These are phyloP conservation scores for Noccaea caerulescens DNA, from an alignment of 345 rosid genomes.

Conservation along the genomic window DNA sequence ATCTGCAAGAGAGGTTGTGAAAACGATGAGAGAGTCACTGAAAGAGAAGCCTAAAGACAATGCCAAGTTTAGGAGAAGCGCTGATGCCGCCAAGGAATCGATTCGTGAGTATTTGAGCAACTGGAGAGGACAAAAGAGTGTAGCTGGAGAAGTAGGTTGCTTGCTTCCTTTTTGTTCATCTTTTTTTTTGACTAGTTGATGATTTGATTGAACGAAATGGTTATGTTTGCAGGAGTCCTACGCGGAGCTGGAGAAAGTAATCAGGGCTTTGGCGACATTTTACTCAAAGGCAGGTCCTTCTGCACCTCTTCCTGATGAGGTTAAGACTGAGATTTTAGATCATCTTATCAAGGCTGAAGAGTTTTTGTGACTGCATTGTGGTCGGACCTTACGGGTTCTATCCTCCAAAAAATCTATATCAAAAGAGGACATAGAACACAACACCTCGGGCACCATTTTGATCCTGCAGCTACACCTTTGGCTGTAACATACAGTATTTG, in stretches of 20 bases:
- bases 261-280: conserved; percentile 72
- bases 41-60: conserved; percentile 76
- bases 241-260: conserved; percentile 74
- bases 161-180: not conserved
- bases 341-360: conserved; percentile 68
- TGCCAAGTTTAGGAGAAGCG: conserved; percentile 74
- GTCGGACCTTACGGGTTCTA: not conserved
- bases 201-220: not conserved
- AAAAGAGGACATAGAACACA: not conserved
- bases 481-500: conserved; percentile 26
- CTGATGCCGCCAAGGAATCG: conserved; percentile 91
- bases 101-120: conserved; percentile 76
- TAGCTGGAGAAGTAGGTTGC: conserved; percentile 56
- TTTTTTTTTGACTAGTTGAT: not conserved
- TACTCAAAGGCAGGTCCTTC: conserved; percentile 91
- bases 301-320: conserved; percentile 71
- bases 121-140: conserved; percentile 74
- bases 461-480: conserved; percentile 11
- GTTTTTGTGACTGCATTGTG: conserved; percentile 52
- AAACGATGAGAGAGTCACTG: conserved; percentile 73
- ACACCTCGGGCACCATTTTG: not conserved
- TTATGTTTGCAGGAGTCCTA: conserved; percentile 70
- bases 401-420: not conserved
- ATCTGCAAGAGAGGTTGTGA: conserved; percentile 83
- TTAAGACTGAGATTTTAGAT: conserved; percentile 63